phyloP scores from a whole-genome alignment of 2,329 filamentous ascomycete species.

The Colletotrichum abscissum region DNA sequence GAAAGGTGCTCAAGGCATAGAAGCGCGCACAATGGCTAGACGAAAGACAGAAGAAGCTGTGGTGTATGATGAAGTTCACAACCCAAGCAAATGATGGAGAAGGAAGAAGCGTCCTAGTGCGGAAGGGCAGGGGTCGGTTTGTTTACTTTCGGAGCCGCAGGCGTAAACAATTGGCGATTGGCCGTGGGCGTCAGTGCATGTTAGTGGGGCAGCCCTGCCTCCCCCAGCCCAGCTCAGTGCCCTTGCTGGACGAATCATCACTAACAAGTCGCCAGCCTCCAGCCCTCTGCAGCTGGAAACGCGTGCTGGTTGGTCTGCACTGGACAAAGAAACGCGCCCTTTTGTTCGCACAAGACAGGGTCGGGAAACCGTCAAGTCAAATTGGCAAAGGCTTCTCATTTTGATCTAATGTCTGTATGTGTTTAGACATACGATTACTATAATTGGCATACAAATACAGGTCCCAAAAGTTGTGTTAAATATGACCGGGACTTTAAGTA shows the following conservation, averaged over 20 bases:
- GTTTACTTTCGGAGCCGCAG: slow-evolving; percentile 33
- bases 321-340: slow-evolving; percentile 27
- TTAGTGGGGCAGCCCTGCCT: slow-evolving; percentile 25
- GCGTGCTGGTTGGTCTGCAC: slow-evolving; percentile 18
- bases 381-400: neutral
- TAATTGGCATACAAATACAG: neutral
- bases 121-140: slow-evolving; percentile 33
- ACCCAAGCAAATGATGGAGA: slow-evolving; percentile 10
- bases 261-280: neutral
- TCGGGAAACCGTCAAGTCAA: neutral
- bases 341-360: neutral
- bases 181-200: slow-evolving; percentile 15
- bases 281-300: neutral
- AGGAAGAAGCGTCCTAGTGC: slow-evolving; percentile 25
- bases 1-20: slow-evolving; percentile 30
- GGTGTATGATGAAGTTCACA: slow-evolving; percentile 13
- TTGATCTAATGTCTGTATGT: neutral
- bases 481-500: too few species aligned
- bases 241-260: slow-evolving; percentile 24
- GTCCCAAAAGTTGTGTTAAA: neutral
- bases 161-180: slow-evolving; percentile 35
- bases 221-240: slow-evolving; percentile 5
- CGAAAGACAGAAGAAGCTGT: slow-evolving; percentile 10
- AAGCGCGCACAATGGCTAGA: slow-evolving; percentile 28
- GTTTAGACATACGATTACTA: neutral